Base-by-base conservation (phyloP, 2,329 filamentous ascomycete species). In the Stenocarpella maydis region DNA sequence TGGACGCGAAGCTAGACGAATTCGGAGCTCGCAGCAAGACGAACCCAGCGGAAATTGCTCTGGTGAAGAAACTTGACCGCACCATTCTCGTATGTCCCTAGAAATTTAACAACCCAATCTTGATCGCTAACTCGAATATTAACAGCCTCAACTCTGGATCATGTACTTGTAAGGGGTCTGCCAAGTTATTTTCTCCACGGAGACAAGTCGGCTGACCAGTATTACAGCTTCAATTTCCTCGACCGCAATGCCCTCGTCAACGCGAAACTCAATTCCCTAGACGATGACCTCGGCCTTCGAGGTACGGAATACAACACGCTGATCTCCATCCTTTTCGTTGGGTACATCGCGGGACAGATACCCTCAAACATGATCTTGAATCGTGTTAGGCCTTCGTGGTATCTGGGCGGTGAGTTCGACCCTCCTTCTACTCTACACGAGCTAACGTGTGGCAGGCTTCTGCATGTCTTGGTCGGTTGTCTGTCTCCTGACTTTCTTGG, bases 201-300 rank as follows among this genome's bases (percentile, higher is more conserved):
- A 8, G 21, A 17, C 6, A 26, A 9, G 1, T 41, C 43, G 15
- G 24, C 19, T 58, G 37, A 58, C 37, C 4, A 2, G 1, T 37
- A 14, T 7, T 28, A 15, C 43, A 24, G 53, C 21, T 47, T 1
- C 43, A 31, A 4, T 6, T 58, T 79, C 75, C 76, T 84, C 19
- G 84, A 87, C 71, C 78, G 84, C n/a, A 86, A 86, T 69, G 86
- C 88, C 58, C 87, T 89, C 72, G 87, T 87, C 3, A 85, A 86
- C 24, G 87, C 87, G 2, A 80, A 83, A 26, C 74, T 90, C 37
- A 58, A 58, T n/a, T 28, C 54, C 12, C n/a, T 67, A 21, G 47
- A 67, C 24, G 41, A 60, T 1, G 65, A 67, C 24, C 53, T 67
- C 7, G 41, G 65, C 19, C 65, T 67, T 1, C 21, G 21, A 28